These are phyloP conservation scores for Xylaria bambusicola DNA, from an alignment of 495 filamentous ascomycete species.

Conservation along the genomic window DNA sequence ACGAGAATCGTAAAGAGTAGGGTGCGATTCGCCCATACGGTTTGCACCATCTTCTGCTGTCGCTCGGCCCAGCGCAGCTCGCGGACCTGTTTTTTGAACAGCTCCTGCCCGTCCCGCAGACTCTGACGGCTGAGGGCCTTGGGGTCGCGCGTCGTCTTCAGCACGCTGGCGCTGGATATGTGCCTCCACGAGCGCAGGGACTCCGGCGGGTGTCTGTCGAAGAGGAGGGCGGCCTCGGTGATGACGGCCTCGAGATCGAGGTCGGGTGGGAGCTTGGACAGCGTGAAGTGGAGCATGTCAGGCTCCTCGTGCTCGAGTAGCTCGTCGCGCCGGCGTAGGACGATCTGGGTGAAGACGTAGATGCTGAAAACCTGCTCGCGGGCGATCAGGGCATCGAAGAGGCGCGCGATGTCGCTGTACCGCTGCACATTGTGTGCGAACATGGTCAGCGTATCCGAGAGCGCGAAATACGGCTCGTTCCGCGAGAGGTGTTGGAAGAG, in stretches of 20 bases:
- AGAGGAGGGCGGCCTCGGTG: conserved; percentile 60
- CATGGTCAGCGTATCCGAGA: conserved; percentile 86
- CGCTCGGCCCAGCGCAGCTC: conserved; percentile 66
- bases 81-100: conserved; percentile 68
- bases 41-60: conserved; percentile 51
- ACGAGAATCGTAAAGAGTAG: conserved; percentile 66
- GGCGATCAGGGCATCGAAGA: conserved; percentile 90
- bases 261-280: conserved; percentile 83
- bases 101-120: conserved; percentile 50
- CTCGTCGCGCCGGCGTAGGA: conserved; percentile 76
- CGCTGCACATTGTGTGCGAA: conserved; percentile 95
- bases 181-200: conserved; percentile 67
- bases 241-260: conserved; percentile 84
- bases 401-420: conserved; percentile 77
- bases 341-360: conserved; percentile 89
- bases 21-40: conserved; percentile 61
- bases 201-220: conserved; percentile 70
- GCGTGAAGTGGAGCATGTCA: conserved; percentile 87
- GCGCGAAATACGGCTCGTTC: conserved; percentile 87
- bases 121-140: conserved; percentile 45
- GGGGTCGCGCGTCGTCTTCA: conserved; percentile 72
- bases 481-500: conserved; percentile 71
- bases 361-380: conserved; percentile 80
- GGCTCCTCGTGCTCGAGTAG: conserved; percentile 87
- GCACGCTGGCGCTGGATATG: conserved; percentile 73